Conservation (phyloP, 345 rosid genomes). For the Mercurialis annua region DNA sequence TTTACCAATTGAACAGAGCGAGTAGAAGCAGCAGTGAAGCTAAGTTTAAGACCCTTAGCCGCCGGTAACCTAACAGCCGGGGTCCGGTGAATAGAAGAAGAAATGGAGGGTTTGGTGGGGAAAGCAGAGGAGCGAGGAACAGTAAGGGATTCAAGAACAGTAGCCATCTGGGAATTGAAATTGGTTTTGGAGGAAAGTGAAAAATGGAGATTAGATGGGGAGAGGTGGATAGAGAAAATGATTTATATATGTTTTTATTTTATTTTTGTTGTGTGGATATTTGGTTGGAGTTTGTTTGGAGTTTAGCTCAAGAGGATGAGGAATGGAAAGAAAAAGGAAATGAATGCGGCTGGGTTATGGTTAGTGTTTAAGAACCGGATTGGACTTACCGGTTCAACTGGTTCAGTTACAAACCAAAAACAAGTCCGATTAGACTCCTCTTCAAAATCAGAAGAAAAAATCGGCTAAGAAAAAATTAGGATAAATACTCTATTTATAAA, state of each 20-base stretch:
- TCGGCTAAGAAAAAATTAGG: too few relatives aligned
- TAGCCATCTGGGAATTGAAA: constrained; percentile 31
- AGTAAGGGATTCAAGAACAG: constrained; percentile 30
- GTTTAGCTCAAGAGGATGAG: background rate
- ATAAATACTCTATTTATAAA: too few relatives aligned
- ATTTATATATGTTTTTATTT: too few relatives aligned
- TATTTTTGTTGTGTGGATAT: background rate
- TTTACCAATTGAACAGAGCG: constrained; percentile 7
- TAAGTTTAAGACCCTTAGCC: constrained; percentile 32
- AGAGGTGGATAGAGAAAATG: background rate
- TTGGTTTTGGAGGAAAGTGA: constrained; percentile 5
- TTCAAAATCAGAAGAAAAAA: too few relatives aligned
- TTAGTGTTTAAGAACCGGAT: background rate
- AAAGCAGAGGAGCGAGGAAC: constrained; percentile 19
- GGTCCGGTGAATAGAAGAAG: constrained; percentile 12
- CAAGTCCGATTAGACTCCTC: too few relatives aligned
- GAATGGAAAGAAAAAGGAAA: background rate
- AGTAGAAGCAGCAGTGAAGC: constrained; percentile 7
- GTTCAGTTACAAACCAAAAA: too few relatives aligned
- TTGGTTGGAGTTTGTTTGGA: constrained; percentile 9
- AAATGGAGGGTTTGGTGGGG: constrained; percentile 6
- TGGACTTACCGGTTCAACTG: background rate
- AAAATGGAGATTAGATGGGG: constrained; percentile 4
- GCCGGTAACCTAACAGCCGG: constrained; percentile 26
- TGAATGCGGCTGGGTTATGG: background rate